Evolutionary conservation across 306 rosid genomes (phyloP).

Genomic region (Quercus dentata): DNA sequence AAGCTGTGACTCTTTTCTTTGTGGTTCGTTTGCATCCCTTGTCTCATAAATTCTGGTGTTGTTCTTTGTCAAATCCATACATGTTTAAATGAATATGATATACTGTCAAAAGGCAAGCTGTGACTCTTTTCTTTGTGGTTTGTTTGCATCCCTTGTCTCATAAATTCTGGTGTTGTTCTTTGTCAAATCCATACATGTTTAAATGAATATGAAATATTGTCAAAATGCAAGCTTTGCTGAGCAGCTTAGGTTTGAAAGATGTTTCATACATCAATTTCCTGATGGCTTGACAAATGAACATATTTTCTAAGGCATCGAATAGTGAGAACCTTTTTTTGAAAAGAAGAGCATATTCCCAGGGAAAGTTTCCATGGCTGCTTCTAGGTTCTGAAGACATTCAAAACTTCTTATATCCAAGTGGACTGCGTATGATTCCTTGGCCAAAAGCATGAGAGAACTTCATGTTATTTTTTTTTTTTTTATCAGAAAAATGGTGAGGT

Average conservation of each 20-base stretch:
- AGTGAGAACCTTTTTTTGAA: neutral
- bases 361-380: neutral
- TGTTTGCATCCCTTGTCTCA: neutral
- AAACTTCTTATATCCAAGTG: neutral
- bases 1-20: neutral
- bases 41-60: neutral
- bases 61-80: constrained; percentile 4
- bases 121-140: neutral
- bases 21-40: neutral
- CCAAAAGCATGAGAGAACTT: neutral
- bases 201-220: constrained; percentile 7
- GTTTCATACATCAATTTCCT: neutral
- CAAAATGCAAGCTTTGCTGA: constrained; percentile 4
- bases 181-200: constrained; percentile 1
- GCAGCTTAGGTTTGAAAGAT: constrained; percentile 20
- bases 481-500: neutral
- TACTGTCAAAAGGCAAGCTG: neutral
- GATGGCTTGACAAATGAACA: constrained; percentile 21
- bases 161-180: constrained; percentile 5
- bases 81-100: constrained; percentile 3
- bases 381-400: neutral
- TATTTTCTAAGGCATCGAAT: neutral
- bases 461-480: neutral
- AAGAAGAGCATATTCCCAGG: neutral
- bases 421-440: neutral